Percentiles rank a stretch among this genome's conserved stretches.
Conservation (phyloP, 1,139 yeast species). For the Candida frijolesensis region DNA sequence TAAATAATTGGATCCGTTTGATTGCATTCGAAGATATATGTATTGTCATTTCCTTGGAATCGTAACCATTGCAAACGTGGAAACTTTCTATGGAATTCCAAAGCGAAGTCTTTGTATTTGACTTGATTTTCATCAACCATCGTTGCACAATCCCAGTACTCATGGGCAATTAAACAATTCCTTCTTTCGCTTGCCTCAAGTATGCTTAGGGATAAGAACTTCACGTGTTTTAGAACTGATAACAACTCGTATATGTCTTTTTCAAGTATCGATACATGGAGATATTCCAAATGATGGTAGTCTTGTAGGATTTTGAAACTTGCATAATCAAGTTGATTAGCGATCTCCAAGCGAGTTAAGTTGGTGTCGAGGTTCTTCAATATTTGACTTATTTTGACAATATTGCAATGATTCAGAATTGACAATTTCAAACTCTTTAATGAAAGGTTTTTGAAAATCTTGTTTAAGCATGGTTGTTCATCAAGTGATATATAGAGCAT, state of each 20-base stretch:
- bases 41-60: slow-evolving; percentile 10
- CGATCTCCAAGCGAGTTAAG: slow-evolving; percentile 3
- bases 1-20: slow-evolving; percentile 10
- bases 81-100: slow-evolving; percentile 14
- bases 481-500: slow-evolving; percentile 6
- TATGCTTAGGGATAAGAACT: slow-evolving; percentile 10
- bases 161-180: slow-evolving; percentile 15
- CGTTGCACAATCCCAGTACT: slow-evolving; percentile 12
- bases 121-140: slow-evolving; percentile 10
- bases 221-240: slow-evolving; percentile 8
- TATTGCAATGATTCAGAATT: slow-evolving; percentile 4
- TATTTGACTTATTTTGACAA: background rate
- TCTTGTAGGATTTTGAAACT: slow-evolving; percentile 8
- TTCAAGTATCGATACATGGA: slow-evolving; percentile 14
- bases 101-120: slow-evolving; percentile 13
- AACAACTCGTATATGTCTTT: slow-evolving; percentile 12
- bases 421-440: slow-evolving; percentile 6
- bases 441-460: slow-evolving; percentile 4
- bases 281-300: slow-evolving; percentile 16
- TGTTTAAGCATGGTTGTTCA: slow-evolving; percentile 9
- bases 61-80: slow-evolving; percentile 13
- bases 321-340: slow-evolving; percentile 1
- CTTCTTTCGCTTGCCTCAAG: slow-evolving; percentile 11
- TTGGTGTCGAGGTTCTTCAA: background rate
- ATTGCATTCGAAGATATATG: slow-evolving; percentile 14